Conservation (phyloP, 495 filamentous ascomycete genomes). For the Aspergillus baeticus region DNA sequence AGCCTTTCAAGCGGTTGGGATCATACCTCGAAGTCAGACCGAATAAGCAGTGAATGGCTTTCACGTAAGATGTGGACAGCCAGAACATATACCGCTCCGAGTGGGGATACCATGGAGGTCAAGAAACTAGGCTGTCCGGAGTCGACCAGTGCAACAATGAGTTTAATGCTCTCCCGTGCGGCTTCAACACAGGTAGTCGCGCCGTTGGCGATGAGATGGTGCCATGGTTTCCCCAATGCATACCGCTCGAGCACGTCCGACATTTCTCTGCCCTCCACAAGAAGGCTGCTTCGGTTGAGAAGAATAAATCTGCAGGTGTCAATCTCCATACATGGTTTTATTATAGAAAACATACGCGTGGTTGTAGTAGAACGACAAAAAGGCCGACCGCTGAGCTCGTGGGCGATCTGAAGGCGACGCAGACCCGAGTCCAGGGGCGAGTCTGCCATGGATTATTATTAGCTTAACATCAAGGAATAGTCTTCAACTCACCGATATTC, state of each 20-base stretch:
- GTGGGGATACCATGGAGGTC: not conserved
- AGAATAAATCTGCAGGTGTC: not conserved
- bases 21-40: slow-evolving; percentile 6
- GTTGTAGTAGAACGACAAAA: slow-evolving; percentile 2
- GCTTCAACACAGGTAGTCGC: not conserved
- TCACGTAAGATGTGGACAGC: not conserved
- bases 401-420: not conserved
- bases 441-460: too few relatives aligned
- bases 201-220: not conserved
- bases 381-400: not conserved
- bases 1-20: not conserved
- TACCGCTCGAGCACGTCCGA: not conserved
- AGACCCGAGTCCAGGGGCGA: too few relatives aligned
- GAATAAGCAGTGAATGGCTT: not conserved
- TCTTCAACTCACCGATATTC: not conserved
- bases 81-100: not conserved
- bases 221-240: not conserved
- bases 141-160: not conserved
- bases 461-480: too few relatives aligned
- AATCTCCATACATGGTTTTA: too few relatives aligned
- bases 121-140: not conserved
- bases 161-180: slow-evolving; percentile 2
- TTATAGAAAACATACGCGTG: slow-evolving; percentile 5
- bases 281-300: not conserved
- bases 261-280: not conserved